Conservation (phyloP, 495 filamentous ascomycete genomes). For the Daldinia bambusicola region DNA sequence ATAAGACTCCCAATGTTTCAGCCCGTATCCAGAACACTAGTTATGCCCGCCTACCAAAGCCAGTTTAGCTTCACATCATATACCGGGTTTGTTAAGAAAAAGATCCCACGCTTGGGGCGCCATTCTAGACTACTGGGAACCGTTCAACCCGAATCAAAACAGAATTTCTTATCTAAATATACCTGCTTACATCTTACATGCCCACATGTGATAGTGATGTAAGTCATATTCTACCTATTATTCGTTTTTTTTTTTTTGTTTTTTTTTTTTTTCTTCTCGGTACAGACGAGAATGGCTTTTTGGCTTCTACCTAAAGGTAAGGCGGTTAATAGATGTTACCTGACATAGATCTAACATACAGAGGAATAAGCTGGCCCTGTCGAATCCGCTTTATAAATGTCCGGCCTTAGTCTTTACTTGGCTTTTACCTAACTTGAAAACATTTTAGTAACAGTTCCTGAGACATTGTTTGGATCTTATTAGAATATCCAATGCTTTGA, state of each 20-base stretch:
- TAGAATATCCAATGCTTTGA: conserved; percentile 21
- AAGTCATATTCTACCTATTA: not conserved
- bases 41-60: not conserved
- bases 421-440: not conserved
- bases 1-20: conserved; percentile 28
- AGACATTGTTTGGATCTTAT: conserved; percentile 24
- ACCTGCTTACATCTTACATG: too few relatives aligned
- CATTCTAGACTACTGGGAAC: conserved; percentile 24
- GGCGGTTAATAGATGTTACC: not conserved
- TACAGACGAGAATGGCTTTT: conserved; percentile 1
- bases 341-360: not conserved
- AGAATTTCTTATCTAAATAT: conserved; percentile 9
- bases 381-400: not conserved
- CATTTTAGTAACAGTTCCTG: conserved; percentile 11
- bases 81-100: conserved; percentile 1
- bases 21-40: conserved; percentile 3
- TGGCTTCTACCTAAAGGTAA: not conserved
- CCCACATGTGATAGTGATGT: conserved; percentile 26
- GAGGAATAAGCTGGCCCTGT: not conserved
- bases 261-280: conserved; percentile 8
- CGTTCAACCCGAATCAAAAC: conserved; percentile 5
- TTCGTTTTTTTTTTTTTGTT: conserved; percentile 9
- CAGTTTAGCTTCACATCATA: conserved; percentile 16
- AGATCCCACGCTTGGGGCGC: conserved; percentile 7
- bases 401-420: not conserved